Evolutionary conservation across 306 rosid species (phyloP), one percentile per base, ranked within the genome.

Genomic region (Macrotyloma uniflorum): DNA sequence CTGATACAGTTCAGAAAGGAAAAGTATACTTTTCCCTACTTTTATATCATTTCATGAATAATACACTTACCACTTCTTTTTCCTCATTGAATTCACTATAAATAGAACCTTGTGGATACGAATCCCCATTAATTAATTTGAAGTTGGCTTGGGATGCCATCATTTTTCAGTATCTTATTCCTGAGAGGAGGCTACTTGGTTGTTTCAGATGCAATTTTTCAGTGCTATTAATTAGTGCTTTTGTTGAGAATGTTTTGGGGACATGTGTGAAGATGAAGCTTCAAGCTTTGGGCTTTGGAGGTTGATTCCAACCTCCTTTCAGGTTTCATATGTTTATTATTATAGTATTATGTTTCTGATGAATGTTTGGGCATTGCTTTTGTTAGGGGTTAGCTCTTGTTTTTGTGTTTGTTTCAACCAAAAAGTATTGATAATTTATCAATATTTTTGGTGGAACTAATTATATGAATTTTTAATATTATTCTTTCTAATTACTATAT

Each of bases 101-200:
- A 67, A 67, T 6, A 42, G 19, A 40, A 23, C 72, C 35, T 67
- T 5, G 14, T 3, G 28, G 51, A 65, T 65, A 38, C 19, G 50
- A 42, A 65, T 64, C 70, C 20, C 28, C 19, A 36, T 18, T 36
- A 64, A 36, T 18, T 33, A 33, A 63, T 36, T 18, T 33, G 46
- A 63, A 26, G 45, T 62, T 63, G 49, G 70, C 30, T 64, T 64
- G n/a, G 49, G 70, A 33, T 64, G 70, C n/a, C 5, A 23, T 55
- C 32, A 23, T 23, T 23, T 20, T 24, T 28, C 10, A 12, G 66
- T 12, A 42, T 26, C 66, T 26, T 26, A 35, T 66, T 66, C 51
- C 26, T 11, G 5, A 66, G 9, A n/a, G 4, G 68, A n/a, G 4
- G 68, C 7, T 33, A 63, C 10, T 33, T n/a, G 45, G 23, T 18